Base-by-base conservation (phyloP, 495 filamentous ascomycete genomes). In the Penicillium canariense region DNA sequence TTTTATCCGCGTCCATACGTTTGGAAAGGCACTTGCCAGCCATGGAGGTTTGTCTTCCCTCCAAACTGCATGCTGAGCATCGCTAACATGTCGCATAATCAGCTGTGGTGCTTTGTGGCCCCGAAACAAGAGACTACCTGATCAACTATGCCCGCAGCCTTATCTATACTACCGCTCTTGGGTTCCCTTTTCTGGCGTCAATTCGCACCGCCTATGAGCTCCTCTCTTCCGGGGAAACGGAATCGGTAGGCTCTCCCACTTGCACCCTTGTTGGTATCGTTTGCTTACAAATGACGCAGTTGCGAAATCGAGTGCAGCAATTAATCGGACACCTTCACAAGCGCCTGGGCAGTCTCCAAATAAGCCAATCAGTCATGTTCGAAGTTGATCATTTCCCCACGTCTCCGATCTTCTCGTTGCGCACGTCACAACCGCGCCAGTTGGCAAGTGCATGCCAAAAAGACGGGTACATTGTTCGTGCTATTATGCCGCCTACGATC, bases 11-110 rank as follows among this genome's bases (percentile, higher is more conserved):
- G 74, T 90, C 11, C 80, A 90, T 65, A 89, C 87, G 0, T 91
- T 90, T 73, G 87, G 89, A 4, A 94, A 92, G 62, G 85, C 86
- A 2, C 66, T 93, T 54, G 84, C 81, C 14, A 85, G 84, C 55
- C 79, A 84, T 42, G 89, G 89, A 67, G 88, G 87, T 89, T 73
- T 55, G 76, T 71, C 27, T 25, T 54, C n/a, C 25, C 26, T 23
- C n/a, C 8, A 17, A 15, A 50, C 5, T 34, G 18, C 18, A 2
- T 14, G 22, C 22, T 28, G 7, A 8, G 23, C 22, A 9, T 28
- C 4, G 14, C 11, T 32, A 25, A 26, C 18, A 18, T 9, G 4
- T 23, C n/a, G 3, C n/a, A 23, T 26, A 11, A 46, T 12, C 18
- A 74, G 72, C 69, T 54, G 54, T 75, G 68, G 61, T 87, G 5